Percentiles rank a stretch among this genome's conserved stretches.
Evolutionary conservation across 1,139 yeast genomes (phyloP).

Genomic region (Zygoascus meyerae): DNA sequence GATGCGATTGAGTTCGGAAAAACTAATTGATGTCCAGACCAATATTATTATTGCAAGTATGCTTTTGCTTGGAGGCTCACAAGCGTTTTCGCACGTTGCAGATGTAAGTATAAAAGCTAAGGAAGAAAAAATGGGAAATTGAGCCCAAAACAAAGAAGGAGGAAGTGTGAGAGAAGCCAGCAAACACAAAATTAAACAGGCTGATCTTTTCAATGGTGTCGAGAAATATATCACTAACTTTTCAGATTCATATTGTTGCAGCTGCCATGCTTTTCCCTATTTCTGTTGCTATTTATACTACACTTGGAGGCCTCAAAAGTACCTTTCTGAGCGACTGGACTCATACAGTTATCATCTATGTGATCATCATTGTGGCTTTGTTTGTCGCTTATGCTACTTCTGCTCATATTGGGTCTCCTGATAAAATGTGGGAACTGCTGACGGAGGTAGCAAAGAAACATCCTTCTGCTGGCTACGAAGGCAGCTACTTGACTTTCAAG

Average conservation of each 20-base stretch:
- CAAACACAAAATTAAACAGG: no score
- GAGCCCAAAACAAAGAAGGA: no score
- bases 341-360: conserved; percentile 50
- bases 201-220: no score
- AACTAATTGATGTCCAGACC: no score
- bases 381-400: conserved; percentile 45
- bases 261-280: conserved; percentile 72
- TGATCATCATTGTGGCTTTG: conserved; percentile 35
- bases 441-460: conserved; percentile 48
- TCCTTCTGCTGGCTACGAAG: conserved; percentile 67
- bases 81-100: conserved; percentile 65
- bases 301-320: conserved; percentile 83
- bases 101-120: conserved; percentile 35
- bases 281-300: conserved; percentile 73
- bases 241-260: conserved; percentile 48
- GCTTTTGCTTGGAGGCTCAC: conserved; percentile 70
- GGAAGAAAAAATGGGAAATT: no score
- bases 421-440: conserved; percentile 65
- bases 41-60: conserved; percentile 75
- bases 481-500: conserved; percentile 60
- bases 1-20: no score
- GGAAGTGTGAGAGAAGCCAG: no score
- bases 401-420: conserved; percentile 66
- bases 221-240: no score
- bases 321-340: conserved; percentile 79